Evolutionary conservation across 129 eudicot genomes (phyloP).

Genomic region (Mikania micrantha): DNA sequence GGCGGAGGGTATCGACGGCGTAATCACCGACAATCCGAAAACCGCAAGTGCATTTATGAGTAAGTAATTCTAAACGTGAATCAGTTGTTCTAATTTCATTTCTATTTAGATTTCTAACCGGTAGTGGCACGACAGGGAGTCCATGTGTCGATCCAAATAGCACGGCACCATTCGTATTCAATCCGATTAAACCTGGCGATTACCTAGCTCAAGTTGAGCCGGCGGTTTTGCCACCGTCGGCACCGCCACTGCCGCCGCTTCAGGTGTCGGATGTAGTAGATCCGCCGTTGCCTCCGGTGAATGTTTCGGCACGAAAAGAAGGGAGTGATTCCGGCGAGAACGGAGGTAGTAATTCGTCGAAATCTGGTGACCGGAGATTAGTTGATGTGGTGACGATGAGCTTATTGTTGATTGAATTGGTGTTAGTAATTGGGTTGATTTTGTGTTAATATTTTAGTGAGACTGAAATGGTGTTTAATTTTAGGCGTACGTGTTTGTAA

Average conservation of each 20-base stretch:
- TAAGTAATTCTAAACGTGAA: constrained; percentile 39
- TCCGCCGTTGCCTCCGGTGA: constrained; percentile 66
- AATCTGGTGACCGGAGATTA: constrained; percentile 15
- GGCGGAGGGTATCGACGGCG: constrained; percentile 47
- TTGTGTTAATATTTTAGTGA: not conserved
- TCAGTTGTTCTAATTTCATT: not conserved
- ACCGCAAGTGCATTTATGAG: constrained; percentile 66
- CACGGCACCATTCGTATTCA: constrained; percentile 12
- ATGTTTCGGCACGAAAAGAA: constrained; percentile 9
- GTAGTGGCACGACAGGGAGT: constrained; percentile 34
- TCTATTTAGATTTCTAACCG: not conserved
- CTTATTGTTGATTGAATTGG: constrained; percentile 20
- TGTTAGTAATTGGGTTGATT: constrained; percentile 12
- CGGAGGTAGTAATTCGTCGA: not conserved
- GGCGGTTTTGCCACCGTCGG: constrained; percentile 41
- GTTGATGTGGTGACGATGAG: constrained; percentile 17
- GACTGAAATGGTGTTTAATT: no score
- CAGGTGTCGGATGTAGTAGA: constrained; percentile 41
- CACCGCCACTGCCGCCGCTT: constrained; percentile 44
- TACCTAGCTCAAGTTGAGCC: constrained; percentile 21
- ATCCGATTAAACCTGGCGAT: constrained; percentile 42
- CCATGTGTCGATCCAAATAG: constrained; percentile 39
- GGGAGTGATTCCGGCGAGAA: not conserved
- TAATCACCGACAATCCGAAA: constrained; percentile 68
- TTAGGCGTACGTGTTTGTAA: no score